Evolutionary conservation across 805 yeast genomes (phyloP).

Genomic region (Myxozyma sirexii): DNA sequence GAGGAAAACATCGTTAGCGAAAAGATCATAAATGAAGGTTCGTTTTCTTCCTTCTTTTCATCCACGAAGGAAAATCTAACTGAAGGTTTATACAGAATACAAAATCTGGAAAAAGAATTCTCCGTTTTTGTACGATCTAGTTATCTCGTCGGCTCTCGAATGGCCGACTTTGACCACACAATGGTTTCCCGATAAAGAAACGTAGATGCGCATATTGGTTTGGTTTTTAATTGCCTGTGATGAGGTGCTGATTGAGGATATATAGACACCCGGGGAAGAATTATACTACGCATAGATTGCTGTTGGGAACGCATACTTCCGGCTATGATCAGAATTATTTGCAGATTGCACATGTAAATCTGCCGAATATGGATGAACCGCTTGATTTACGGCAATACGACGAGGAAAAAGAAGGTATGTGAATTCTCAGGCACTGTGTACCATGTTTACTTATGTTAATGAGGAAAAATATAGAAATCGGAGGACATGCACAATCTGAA

Average conservation of each 20-base stretch:
- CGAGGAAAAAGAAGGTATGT: slow-evolving; percentile 37
- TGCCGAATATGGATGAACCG: slow-evolving; percentile 39
- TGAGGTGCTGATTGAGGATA: not conserved
- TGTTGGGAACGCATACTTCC: slow-evolving; percentile 67
- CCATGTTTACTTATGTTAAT: no score
- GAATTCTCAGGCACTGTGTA: no score
- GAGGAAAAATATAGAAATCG: slow-evolving; percentile 35
- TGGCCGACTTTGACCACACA: slow-evolving; percentile 68
- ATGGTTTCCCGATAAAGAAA: slow-evolving; percentile 61
- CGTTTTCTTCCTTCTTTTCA: no score
- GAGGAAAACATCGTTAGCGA: slow-evolving; percentile 31
- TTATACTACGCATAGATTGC: slow-evolving; percentile 48
- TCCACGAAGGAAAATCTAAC: no score
- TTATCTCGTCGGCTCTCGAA: slow-evolving; percentile 55
- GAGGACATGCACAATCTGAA: slow-evolving; percentile 41
- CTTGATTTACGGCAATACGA: slow-evolving; percentile 34
- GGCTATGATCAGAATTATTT: slow-evolving; percentile 57
- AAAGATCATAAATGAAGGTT: slow-evolving; percentile 33
- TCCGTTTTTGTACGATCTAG: slow-evolving; percentile 56
- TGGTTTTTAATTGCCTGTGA: no score
- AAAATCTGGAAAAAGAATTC: slow-evolving; percentile 65
- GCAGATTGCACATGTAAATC: slow-evolving; percentile 43
- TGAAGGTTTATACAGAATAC: slow-evolving; percentile 50
- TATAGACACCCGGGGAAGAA: slow-evolving; percentile 35
- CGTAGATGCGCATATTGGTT: slow-evolving; percentile 7